Base-by-base conservation (phyloP, 2,329 filamentous ascomycete species). In the Coniochaeta sp. region DNA sequence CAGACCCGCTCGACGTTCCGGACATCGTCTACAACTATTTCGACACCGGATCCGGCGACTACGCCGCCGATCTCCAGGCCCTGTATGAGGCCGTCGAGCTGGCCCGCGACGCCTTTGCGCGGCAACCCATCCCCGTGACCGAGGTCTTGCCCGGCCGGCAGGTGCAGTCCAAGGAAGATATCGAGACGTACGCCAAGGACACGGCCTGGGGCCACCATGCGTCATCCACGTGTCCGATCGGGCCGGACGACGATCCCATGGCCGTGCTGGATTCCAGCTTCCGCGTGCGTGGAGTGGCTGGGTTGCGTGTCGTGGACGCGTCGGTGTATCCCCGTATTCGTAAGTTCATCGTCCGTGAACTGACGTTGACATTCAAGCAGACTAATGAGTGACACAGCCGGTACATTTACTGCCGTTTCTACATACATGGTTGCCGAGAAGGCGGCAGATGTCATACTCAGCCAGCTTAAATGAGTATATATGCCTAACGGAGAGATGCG, bases 401-500 rank as follows among this genome's bases (percentile, higher is more conserved):
- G 82, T 6, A 68, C 67, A 28, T 58, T 77, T 74, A 34, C 83
- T 77, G 73, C 75, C 0, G 64, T 80, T 1, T 75, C 80, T 1
- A 81, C 78, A 2, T 83, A 80, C 63, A 81, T 87, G 70, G 73
- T 83, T 6, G 77, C 76, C 1, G 84, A 88, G 74, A 88, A 87
- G 75, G 85, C 85, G 1, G 80, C 81, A 2, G 83, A 83, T 70
- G 78, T 78, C 31, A 85, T 86, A 28, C 43, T 69, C 28, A 59
- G 57, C 43, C n/a, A 52, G 17, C n/a, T 57, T 14, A 6, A 36
- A 24, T 31, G 47, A 52, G 14, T 12, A 31, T 1, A 31, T 1
- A 6, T 17, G 6, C 14, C 26, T 52, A 24, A n/a, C n/a, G 19
- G 19, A 6, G 22, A 4, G 19, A 47, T 3, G 43, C 43, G 16